Evolutionary conservation across 768 basidiomycete genomes (phyloP), one percentile per base, ranked within the genome.

Genomic region (Crepidotus variabilis): DNA sequence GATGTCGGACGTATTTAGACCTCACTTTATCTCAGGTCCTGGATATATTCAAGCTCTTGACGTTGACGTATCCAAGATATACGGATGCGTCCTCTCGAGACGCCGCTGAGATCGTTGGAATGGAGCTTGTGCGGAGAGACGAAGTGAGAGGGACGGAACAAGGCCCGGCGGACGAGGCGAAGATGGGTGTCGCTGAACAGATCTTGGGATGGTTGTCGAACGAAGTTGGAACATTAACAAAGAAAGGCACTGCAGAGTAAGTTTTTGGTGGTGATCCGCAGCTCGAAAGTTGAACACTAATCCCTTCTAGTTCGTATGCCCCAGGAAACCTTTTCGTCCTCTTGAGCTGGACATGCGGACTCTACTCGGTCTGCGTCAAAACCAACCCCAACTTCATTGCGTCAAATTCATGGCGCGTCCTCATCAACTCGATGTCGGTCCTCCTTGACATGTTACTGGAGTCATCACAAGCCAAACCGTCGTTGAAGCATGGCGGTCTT

Each of bases 1-100:
- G 28, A 56, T 53, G 10, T 48, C n/a, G 20, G 51, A 24, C 55
- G 50, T 35, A 51, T 57, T 23, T 59, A 92, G 90, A 86, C 63
- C 71, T 90, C 52, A 73, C 70, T 34, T 69, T 86, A 51, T 74
- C 81, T 0, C 87, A 89, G 65, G 75, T 74, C 18, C 61, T 86
- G 70, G 91, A 92, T 65, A 63, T 94, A 22, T 87, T 94, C 69
- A 77, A 78, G 56, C 73, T 94, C 4, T 71, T 94, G 50, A 88
- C 86, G 1, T 72, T 83, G 51, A 93, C 90, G 0, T 89, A 92
- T 69, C 84, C 89, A 14, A 83, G 87, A 62, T 94, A 94, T 75
- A 73, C 83, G 46, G 93, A 95, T 67, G 68, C 78, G 2, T 65
- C 76, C 49, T 94, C 92, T 1, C 77, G 86, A 58, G 78, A 83